Percentiles rank a stretch among this genome's conserved stretches.
phyloP scores from a whole-genome alignment of 1,284 basidiomycete genomes.

The Meripilus lineatus region DNA sequence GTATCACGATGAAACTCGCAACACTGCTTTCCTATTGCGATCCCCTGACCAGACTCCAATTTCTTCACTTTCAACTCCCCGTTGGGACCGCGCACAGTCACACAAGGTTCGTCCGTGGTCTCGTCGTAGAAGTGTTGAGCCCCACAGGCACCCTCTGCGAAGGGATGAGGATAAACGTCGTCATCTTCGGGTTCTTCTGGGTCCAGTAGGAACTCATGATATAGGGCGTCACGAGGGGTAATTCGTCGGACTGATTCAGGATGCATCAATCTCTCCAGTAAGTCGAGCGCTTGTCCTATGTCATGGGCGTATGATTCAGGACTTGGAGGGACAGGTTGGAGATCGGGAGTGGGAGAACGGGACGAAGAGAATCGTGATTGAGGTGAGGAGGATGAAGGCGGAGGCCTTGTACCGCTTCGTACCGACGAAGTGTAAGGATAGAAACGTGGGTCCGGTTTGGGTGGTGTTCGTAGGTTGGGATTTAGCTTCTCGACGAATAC shows the following conservation, averaged over 20 bases:
- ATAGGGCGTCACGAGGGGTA: slow-evolving; percentile 71
- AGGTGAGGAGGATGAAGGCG: slow-evolving; percentile 13
- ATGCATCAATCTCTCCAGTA: slow-evolving; percentile 68
- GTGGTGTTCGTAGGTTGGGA: slow-evolving; percentile 61
- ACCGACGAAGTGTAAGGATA: slow-evolving; percentile 41
- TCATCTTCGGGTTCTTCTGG: slow-evolving; percentile 47
- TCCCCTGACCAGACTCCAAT: slow-evolving; percentile 58
- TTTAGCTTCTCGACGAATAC: slow-evolving; percentile 77
- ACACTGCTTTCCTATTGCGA: slow-evolving; percentile 61
- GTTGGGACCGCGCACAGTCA: slow-evolving; percentile 34
- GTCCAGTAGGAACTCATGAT: slow-evolving; percentile 68
- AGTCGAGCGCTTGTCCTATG: slow-evolving; percentile 66
- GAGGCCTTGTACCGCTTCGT: background rate
- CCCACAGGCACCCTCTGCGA: slow-evolving; percentile 59
- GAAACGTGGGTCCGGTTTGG: slow-evolving; percentile 43
- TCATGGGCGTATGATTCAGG: slow-evolving; percentile 44
- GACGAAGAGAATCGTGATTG: slow-evolving; percentile 19
- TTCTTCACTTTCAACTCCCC: slow-evolving; percentile 32
- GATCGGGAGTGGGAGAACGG: slow-evolving; percentile 18
- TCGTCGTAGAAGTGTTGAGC: slow-evolving; percentile 52
- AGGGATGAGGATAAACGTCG: slow-evolving; percentile 60
- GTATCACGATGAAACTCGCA: slow-evolving; percentile 59
- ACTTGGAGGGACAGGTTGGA: slow-evolving; percentile 16
- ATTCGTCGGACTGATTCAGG: slow-evolving; percentile 73
- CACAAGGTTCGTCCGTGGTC: slow-evolving; percentile 50